Conservation (phyloP, 192 early-diverging fungal genomes). For the Linnemannia hyalina region DNA sequence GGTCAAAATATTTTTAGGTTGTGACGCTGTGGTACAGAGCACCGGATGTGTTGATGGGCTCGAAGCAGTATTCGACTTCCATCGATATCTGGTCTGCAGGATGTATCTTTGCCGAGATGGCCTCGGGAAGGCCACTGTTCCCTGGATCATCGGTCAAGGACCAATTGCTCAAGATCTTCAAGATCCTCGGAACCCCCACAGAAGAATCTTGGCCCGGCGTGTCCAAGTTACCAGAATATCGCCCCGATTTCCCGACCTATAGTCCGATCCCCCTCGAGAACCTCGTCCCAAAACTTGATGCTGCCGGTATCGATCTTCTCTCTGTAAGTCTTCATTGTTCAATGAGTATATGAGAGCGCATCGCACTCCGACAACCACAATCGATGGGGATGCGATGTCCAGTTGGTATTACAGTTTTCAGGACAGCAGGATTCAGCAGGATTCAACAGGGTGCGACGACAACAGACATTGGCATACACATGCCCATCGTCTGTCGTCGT, state of each 20-base stretch:
- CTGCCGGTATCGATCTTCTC: slow-evolving; percentile 89
- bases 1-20: slow-evolving; percentile 58
- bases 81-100: slow-evolving; percentile 93
- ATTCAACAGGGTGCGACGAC: background rate
- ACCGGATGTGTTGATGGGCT: slow-evolving; percentile 90
- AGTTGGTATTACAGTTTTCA: background rate
- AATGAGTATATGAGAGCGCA: background rate
- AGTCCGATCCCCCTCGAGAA: slow-evolving; percentile 77
- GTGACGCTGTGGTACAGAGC: slow-evolving; percentile 92
- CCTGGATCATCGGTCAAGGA: slow-evolving; percentile 90
- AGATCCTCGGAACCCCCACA: slow-evolving; percentile 86
- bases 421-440: background rate
- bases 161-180: slow-evolving; percentile 93
- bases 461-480: background rate
- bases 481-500: background rate
- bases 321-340: slow-evolving; percentile 57
- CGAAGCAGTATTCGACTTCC: slow-evolving; percentile 88
- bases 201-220: slow-evolving; percentile 89
- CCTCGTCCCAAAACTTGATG: slow-evolving; percentile 86
- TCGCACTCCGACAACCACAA: no score
- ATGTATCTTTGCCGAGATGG: slow-evolving; percentile 93
- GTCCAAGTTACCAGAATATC: slow-evolving; percentile 91
- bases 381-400: no score
- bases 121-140: slow-evolving; percentile 91
- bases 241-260: slow-evolving; percentile 84